These are phyloP conservation scores for Pseudotsuga menziesii DNA, from an alignment of 75 land plant genomes.

Conservation along the genomic window DNA sequence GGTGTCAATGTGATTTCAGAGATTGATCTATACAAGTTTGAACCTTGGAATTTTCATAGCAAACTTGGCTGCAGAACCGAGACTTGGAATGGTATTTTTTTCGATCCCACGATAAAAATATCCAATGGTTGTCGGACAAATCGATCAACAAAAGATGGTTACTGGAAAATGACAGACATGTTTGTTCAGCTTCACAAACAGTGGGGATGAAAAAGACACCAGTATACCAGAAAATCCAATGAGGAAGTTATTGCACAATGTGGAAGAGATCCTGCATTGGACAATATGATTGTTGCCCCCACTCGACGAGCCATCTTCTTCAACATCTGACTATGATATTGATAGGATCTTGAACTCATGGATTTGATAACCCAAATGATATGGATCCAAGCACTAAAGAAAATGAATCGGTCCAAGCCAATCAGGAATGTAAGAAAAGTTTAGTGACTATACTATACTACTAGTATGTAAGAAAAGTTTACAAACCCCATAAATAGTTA, in stretches of 20 bases:
- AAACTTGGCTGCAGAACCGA: constrained; percentile 23
- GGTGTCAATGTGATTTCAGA: constrained; percentile 28
- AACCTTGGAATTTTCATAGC: too few species aligned
- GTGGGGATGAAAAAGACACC: constrained; percentile 60
- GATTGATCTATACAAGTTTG: constrained; percentile 34
- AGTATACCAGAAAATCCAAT: constrained; percentile 2
- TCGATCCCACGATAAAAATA: constrained; percentile 37
- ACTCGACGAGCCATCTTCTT: neutral
- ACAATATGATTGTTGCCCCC: neutral
- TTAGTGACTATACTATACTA: too few species aligned
- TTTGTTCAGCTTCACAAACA: constrained; percentile 16
- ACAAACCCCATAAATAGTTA: too few species aligned
- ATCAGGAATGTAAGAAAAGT: too few species aligned
- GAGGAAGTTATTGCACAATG: neutral
- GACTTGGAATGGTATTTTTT: constrained; percentile 57
- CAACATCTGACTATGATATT: neutral
- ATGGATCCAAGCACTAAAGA: neutral
- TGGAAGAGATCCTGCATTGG: neutral
- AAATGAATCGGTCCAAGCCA: neutral
- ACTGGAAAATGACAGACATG: constrained; percentile 56
- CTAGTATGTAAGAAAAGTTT: too few species aligned
- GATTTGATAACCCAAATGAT: neutral
- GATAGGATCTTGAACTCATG: neutral
- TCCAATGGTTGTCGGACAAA: constrained; percentile 40
- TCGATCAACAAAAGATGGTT: constrained; percentile 44